Base-by-base conservation (phyloP, 1,139 yeast genomes). In the Suhomyces anneliseae region DNA sequence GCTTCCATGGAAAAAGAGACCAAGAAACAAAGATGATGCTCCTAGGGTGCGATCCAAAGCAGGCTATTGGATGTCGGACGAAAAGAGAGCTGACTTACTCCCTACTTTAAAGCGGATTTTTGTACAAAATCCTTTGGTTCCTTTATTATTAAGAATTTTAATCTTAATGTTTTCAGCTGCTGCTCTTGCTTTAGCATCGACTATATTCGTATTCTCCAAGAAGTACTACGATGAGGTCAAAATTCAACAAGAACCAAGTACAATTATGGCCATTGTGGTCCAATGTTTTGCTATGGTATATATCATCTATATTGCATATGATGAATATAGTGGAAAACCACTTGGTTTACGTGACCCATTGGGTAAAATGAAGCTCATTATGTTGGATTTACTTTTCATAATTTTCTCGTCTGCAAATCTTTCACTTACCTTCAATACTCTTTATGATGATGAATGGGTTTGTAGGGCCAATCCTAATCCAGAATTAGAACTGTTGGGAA, bases 381-480 rank as follows among this genome's bases (percentile, higher is more conserved):
- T 90, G 77, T 72, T 90, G 54, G 99, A 93, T 61, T 72, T 92
- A 42, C 69, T 92, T 34, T 90, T 93, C 65, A 89, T 93, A 53
- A 90, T 93, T n/a, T 88, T 92, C 60, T 83, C 92, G n/a, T 83
- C 95, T 42, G 97, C 97, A 2, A 92, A 90, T 62, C 68, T 92
- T 49, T 83, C 97, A 7, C 74, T 93, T 43, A 82, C 97, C 2
- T 90, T 90, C 68, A 86, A 90, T 62, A 85, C 97, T 1, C 72
- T 92, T 45, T 87, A 74, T 62, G 97, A 90, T 62, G 76, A 77
- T 42, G 78, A 83, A 55, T 92, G 97, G 97, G 92, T 89, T 7
- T 92, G 97, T 64, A 46, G 51, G 39, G 42, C 48, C n/a, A 59
- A 58, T 46, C 51, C 56, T 34, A 60, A 58, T 19, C 62, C 70